Evolutionary conservation across 805 yeast species (phyloP), one percentile per base, ranked within the genome.

Genomic region (Komagataella kurtzmanii): DNA sequence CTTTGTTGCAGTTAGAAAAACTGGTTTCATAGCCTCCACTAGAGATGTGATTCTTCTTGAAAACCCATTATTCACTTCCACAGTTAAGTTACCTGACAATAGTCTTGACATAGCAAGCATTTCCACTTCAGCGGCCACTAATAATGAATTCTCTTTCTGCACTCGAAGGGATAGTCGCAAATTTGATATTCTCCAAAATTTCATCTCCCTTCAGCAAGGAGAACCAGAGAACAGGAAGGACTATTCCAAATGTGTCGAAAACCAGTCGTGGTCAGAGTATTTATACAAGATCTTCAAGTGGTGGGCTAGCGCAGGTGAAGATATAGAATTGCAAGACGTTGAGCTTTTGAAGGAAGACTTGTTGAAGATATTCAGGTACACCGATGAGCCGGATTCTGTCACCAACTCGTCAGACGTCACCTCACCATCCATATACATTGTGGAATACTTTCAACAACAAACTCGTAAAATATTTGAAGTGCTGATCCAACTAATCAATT

Each of bases 251-350:
- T 48, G 59, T 12, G 69, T 77, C 1, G 79, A 75, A 49, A 70
- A 80, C 1, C 62, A 72, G 19, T 72, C 84, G 1, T 74, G 85
- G 76, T 69, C 71, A 51, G 82, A 80, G 57, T 68, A 76, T 45
- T 68, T 81, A 1, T 81, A 86, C 85, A 71, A 76, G 51, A 89
- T 89, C 0, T 75, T 85, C 53, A 68, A 85, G 18, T 86, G 93
- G 93, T 86, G 91, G 88, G 95, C 95, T 2, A 76, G 85, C 30
- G 91, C 93, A 1, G 95, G 93, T 7, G 85, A 81, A 54, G 71
- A 74, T 45, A 18, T 24, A 17, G 30, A 68, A 70, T 53, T 67
- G 17, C 79, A 75, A 47, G 54, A 51, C 49, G 66, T 60, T 44
- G 10, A 17, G n/a, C 17, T 43, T 44, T 6, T 48, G 4, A 17